phyloP scores from a whole-genome alignment of 192 early-diverging fungal species.

The Obelidium mucronatum region DNA sequence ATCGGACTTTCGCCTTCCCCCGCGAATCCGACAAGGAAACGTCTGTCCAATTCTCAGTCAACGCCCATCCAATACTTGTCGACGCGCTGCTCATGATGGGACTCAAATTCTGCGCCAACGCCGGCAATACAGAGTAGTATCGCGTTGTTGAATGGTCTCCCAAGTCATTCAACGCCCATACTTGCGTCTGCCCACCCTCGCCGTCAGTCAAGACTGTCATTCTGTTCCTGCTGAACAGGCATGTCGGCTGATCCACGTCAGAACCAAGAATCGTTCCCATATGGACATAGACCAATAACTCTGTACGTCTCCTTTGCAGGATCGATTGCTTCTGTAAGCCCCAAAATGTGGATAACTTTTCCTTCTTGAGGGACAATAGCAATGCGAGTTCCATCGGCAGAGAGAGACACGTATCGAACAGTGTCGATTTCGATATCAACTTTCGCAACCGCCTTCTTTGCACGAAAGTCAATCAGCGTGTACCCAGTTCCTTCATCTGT shows the following conservation, averaged over 20 bases:
- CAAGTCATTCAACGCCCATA: constrained; percentile 38
- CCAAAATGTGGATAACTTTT: constrained; percentile 38
- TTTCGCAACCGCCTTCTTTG: constrained; percentile 30
- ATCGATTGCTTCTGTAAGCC: constrained; percentile 11
- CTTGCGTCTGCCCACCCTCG: constrained; percentile 7
- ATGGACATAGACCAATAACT: constrained; percentile 6
- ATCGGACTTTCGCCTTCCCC: constrained; percentile 27
- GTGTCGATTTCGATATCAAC: constrained; percentile 36
- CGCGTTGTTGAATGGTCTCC: constrained; percentile 41
- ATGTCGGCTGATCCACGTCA: constrained; percentile 32
- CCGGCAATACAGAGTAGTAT: constrained; percentile 33
- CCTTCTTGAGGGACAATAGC: constrained; percentile 35
- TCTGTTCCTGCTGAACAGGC: constrained; percentile 32
- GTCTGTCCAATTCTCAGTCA: constrained; percentile 31
- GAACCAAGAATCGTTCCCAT: constrained; percentile 35
- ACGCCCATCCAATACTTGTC: constrained; percentile 25
- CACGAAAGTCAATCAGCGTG: constrained; percentile 37
- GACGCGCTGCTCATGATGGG: constrained; percentile 20
- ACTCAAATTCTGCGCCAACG: constrained; percentile 18
- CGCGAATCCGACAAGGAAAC: constrained; percentile 32
- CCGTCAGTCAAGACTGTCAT: constrained; percentile 37
- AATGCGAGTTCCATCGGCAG: constrained; percentile 31
- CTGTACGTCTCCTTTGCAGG: background rate
- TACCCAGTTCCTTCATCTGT: constrained; percentile 39
- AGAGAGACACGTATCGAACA: constrained; percentile 33